Base-by-base conservation (phyloP, 2,329 filamentous ascomycete genomes). In the Colletotrichum plurivorum region DNA sequence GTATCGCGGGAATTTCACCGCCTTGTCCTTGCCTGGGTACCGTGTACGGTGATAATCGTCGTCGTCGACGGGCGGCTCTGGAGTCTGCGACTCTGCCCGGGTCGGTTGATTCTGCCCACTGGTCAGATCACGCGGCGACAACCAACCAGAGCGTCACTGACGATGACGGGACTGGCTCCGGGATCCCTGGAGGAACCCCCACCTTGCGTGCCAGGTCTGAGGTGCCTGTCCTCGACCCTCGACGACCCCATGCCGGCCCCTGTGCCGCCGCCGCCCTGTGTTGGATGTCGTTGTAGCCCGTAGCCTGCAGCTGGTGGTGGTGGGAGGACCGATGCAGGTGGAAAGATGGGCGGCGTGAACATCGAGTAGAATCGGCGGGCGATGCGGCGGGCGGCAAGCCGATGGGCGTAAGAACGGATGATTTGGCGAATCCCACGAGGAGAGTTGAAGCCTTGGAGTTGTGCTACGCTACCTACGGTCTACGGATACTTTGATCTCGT, bases 111-210 rank as follows among this genome's bases (percentile, higher is more conserved):
- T 8, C 31, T 36, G 31, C 31, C 31, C 31, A 36, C 31, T 36
- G 31, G 3, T 36, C 31, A 9, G 31, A 25, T 9, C 49, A 52
- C 20, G 20, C 46, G 12, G 15, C n/a, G 15, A 45, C 27, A 48
- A 49, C 66, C 43, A 66, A 69, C 66, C 62, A 56, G 36, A 54
- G 22, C 39, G 20, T 25, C 20, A 31, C n/a, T 16, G 16, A 52
- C 49, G 43, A 65, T 56, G 55, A 61, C 67, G 67, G 67, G 67
- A 59, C 63, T 69, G 45, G 63, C 62, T 69, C 67, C 67, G 67
- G 55, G 18, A 51, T 27, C 36, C 36, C 55, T 39, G 51, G 18
- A 18, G 5, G 15, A 15, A 27, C 27, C 51, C 62, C 67, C 61
- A 65, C 55, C 8, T 8, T 15, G 16, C 16, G 22, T 25, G 22